Base-by-base conservation (phyloP, 2,329 filamentous ascomycete genomes). In the Sclerotinia minor region DNA sequence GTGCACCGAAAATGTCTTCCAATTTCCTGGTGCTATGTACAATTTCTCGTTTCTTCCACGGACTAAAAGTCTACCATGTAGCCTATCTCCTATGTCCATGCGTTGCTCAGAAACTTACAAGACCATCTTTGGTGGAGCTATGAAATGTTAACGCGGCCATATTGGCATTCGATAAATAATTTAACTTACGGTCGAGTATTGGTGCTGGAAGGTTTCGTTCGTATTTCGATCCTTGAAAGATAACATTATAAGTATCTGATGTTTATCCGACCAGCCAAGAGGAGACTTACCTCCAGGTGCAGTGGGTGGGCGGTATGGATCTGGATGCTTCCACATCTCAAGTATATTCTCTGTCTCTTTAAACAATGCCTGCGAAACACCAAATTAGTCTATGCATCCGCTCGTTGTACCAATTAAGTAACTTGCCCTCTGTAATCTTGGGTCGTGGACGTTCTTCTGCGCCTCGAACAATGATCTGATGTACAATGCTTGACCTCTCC, bases 271-370 rank as follows among this genome's bases (percentile, higher is more conserved):
- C 32, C 47, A 38, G 64, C 29, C 17, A 29, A 19, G 59, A 6
- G 32, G 60, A 54, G 8, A 69, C 85, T 72, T 83, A 95, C 94
- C 95, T 85, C 95, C 95, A 15, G 95, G 95, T 50, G 95, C 94
- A 53, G 92, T 96, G 19, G 95, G 95, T 72, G 90, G 87, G 74
- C 87, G 84, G 79, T 97, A 98, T 44, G 95, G 94, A 79, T 99
- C 95, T 4, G 95, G 95, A 77, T 99, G 95, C 82, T 98, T 98
- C 94, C 94, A 99, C 79, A 89, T 91, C 76, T 95, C 88, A 71
- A 99, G 82, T 69, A 97, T 79, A 74, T 90, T 90, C 80, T 98
- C 94, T 5, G 95, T 94, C 81, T 97, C 93, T 70, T 88, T 87
- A 72, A 98, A 85, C 68, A 99, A 80, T 61, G 87, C 88, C 95